Evolutionary conservation across 139 green algal species (phyloP).

Genomic region (Trebouxia sp.): DNA sequence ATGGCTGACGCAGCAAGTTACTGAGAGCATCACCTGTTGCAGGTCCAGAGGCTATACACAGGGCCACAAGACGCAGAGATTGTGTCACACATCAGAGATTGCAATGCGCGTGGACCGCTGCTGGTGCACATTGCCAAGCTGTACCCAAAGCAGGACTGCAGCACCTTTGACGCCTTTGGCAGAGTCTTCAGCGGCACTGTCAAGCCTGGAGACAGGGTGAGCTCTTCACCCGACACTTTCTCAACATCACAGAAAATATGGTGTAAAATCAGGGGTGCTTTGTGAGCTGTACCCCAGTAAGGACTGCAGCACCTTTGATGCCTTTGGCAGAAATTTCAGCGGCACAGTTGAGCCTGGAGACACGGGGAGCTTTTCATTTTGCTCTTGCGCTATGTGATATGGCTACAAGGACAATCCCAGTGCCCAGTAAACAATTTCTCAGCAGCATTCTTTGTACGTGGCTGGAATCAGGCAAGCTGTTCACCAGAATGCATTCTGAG

Average conservation of each 20-base stretch:
- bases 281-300: constrained; percentile 90
- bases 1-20: too few relatives aligned
- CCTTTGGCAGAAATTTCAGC: constrained; percentile 87
- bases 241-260: not conserved
- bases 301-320: constrained; percentile 86
- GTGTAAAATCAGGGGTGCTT: too few relatives aligned
- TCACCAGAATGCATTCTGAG: too few relatives aligned
- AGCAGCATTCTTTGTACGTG: not conserved
- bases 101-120: constrained; percentile 84
- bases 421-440: too few relatives aligned
- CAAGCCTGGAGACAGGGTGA: constrained; percentile 78
- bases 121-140: constrained; percentile 94
- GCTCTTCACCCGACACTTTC: not conserved
- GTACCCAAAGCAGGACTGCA: constrained; percentile 81
- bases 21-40: not conserved
- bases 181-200: constrained; percentile 92
- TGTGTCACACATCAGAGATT: constrained; percentile 71
- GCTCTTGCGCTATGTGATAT: too few relatives aligned
- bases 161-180: constrained; percentile 89
- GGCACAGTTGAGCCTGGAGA: constrained; percentile 86
- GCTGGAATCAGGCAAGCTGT: not conserved
- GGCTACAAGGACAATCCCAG: too few relatives aligned
- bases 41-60: constrained; percentile 79
- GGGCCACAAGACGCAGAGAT: constrained; percentile 69
- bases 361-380: too few relatives aligned